phyloP scores from a whole-genome alignment of 192 early-diverging fungal genomes.

The Podila verticillata region DNA sequence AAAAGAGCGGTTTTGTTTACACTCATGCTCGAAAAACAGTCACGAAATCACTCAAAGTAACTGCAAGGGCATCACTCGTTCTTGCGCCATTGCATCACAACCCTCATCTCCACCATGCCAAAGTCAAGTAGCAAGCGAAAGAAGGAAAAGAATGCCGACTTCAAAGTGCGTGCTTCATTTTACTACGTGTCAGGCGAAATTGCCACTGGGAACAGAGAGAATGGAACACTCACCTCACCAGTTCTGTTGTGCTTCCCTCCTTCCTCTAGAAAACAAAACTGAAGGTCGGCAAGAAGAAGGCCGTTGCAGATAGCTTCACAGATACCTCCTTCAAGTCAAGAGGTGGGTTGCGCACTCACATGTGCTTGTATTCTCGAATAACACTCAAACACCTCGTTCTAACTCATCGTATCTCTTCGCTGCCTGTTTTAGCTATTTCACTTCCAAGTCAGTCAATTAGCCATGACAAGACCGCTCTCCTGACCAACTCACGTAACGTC shows the following conservation, averaged over 20 bases:
- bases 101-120: slow-evolving; percentile 20
- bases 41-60: no score
- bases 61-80: no score
- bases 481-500: slow-evolving; percentile 81
- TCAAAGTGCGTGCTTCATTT: slow-evolving; percentile 58
- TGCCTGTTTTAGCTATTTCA: slow-evolving; percentile 67
- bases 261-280: slow-evolving; percentile 82
- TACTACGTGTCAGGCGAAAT: background rate
- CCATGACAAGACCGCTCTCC: slow-evolving; percentile 75
- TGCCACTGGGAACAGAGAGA: background rate
- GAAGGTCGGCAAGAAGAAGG: slow-evolving; percentile 91
- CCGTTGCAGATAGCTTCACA: slow-evolving; percentile 76
- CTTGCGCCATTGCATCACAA: background rate
- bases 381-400: background rate
- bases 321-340: slow-evolving; percentile 86
- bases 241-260: background rate
- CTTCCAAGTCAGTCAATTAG: slow-evolving; percentile 83
- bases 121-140: slow-evolving; percentile 67
- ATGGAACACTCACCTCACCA: no score
- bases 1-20: no score
- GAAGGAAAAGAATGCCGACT: slow-evolving; percentile 80
- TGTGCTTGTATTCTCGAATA: background rate
- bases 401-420: background rate
- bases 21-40: no score
- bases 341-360: slow-evolving; percentile 38